phyloP scores from a whole-genome alignment of 2,329 filamentous ascomycete species.

The Cladosporium sp. region DNA sequence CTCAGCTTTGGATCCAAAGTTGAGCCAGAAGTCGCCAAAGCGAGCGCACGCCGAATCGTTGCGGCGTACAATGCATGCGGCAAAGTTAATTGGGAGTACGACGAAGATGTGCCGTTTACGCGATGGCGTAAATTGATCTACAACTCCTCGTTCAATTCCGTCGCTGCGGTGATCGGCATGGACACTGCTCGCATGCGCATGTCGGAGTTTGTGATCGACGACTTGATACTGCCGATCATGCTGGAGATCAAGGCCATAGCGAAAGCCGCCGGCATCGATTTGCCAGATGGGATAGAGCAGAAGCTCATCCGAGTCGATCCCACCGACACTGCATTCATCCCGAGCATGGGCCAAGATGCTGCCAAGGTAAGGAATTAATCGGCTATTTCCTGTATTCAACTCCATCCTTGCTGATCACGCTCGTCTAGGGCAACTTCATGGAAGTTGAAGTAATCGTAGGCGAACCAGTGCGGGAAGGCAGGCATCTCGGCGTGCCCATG shows the following conservation, averaged over 20 bases:
- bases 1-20: constrained; percentile 32
- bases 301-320: constrained; percentile 48
- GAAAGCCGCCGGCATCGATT: constrained; percentile 38
- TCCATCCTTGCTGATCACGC: background rate
- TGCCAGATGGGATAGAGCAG: constrained; percentile 43
- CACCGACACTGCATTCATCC: constrained; percentile 39
- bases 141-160: constrained; percentile 50
- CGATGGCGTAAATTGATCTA: constrained; percentile 52
- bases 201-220: constrained; percentile 40
- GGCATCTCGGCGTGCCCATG: constrained; percentile 45
- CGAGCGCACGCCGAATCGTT: constrained; percentile 38
- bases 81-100: constrained; percentile 41
- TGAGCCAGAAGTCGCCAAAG: constrained; percentile 27
- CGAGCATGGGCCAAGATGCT: constrained; percentile 54
- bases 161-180: constrained; percentile 49
- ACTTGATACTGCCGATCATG: constrained; percentile 52
- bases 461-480: constrained; percentile 53
- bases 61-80: constrained; percentile 45
- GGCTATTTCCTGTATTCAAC: background rate
- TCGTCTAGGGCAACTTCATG: constrained; percentile 44
- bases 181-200: constrained; percentile 51
- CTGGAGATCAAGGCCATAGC: constrained; percentile 48
- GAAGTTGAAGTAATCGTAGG: constrained; percentile 56
- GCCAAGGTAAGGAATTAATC: constrained; percentile 37
- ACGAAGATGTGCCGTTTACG: constrained; percentile 39